Percentiles rank a stretch among this genome's conserved stretches.
Evolutionary conservation across 1,284 basidiomycete species (phyloP).

Genomic region (Cronartium ribicola): DNA sequence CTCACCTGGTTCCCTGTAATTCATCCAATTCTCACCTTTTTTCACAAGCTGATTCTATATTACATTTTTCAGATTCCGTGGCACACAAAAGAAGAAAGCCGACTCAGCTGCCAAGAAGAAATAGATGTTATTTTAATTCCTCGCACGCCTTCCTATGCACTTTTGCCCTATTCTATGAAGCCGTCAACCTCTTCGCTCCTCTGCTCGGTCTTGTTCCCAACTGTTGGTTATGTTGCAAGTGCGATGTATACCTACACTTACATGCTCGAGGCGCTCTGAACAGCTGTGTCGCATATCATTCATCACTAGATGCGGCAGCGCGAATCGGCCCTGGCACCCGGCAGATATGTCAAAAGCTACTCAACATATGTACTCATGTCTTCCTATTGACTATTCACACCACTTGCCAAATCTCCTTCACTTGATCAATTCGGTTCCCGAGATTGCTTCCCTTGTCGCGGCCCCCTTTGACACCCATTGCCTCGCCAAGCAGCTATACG

Average conservation of each 20-base stretch:
- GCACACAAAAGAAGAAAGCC: slow-evolving; percentile 42
- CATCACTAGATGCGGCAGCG: too few species aligned
- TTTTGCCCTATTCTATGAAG: neutral
- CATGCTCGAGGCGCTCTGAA: too few species aligned
- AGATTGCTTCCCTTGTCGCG: too few species aligned
- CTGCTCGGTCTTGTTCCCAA: neutral
- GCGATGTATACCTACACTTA: neutral
- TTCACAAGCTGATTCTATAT: neutral
- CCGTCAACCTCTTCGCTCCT: neutral
- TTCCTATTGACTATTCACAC: too few species aligned
- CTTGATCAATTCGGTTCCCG: neutral
- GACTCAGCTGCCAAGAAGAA: slow-evolving; percentile 21
- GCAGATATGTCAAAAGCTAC: too few species aligned
- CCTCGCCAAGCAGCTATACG: too few species aligned
- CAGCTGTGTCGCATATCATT: too few species aligned
- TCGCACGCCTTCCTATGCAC: neutral
- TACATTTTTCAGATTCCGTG: slow-evolving; percentile 29
- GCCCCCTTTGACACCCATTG: too few species aligned
- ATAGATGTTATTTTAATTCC: neutral
- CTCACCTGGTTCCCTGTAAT: neutral
- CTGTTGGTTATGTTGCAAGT: slow-evolving; percentile 3
- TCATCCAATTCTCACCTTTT: neutral
- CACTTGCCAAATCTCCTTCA: neutral
- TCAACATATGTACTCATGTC: too few species aligned
- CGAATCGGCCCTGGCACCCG: too few species aligned